Evolutionary conservation across 2,329 filamentous ascomycete genomes (phyloP), one percentile per base, ranked within the genome.

Genomic region (Curvularia sp.): DNA sequence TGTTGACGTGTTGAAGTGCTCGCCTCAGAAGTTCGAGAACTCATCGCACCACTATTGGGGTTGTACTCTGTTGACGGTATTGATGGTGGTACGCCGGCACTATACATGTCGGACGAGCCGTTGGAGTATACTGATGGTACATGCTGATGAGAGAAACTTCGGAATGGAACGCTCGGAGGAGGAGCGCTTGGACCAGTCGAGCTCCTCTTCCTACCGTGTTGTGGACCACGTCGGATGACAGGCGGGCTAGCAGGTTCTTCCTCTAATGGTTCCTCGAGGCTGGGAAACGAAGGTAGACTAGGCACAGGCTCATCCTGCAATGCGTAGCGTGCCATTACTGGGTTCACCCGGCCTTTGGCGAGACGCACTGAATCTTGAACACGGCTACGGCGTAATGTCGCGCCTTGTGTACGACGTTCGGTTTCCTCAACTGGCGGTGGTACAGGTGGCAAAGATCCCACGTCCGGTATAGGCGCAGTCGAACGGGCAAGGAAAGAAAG

Each of bases 401-500:
- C 67, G 42, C 73, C 68, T 67, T 68, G 61, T 9, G 64, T 53
- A 15, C 66, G 73, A 39, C 68, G 72, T 80, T 83, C 48, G 23
- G 66, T 36, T 39, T 76, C 71, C 43, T 73, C 73, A 2, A 76
- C 63, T 9, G 69, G 69, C 23, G 72, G 70, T 30, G 84, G 85
- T 19, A 66, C 77, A 13, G 85, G 64, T 43, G 68, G 68, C 60
- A 71, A 64, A 4, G 68, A 59, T 3, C 89, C 80, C 15, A 93
- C 86, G 51, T 95, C 91, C 1, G 92, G 91, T 5, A 94, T 84
- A 1, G 89, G 88, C 70, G 94, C 89, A 15, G 89, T 87, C 0
- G 93, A 96, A 74, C 97, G 93, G 12, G 94, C 93, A 30, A 99
- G 83, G 85, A 98, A 99, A 0, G 93, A 97, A 19, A 99, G 82